phyloP scores from a whole-genome alignment of 495 filamentous ascomycete species.

The Penicillium flavigenum region DNA sequence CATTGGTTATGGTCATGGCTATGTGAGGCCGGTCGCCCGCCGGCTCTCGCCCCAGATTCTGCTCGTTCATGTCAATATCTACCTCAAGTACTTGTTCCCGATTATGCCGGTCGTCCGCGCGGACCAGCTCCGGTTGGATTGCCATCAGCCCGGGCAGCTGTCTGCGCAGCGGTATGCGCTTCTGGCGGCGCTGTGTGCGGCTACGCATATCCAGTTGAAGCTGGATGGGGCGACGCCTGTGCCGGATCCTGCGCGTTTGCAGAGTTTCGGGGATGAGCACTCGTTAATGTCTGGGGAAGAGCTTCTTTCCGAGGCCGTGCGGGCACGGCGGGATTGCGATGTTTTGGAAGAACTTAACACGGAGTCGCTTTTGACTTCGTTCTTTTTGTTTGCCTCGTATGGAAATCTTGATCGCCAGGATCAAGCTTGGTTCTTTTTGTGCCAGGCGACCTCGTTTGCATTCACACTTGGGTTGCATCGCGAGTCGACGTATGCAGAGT shows the following conservation, averaged over 20 bases:
- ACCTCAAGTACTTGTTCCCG: constrained; percentile 67
- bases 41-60: constrained; percentile 40
- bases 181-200: constrained; percentile 74
- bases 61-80: constrained; percentile 46
- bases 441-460: constrained; percentile 59
- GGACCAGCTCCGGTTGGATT: constrained; percentile 64
- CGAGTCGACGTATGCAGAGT: constrained; percentile 49
- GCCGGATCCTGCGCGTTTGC: constrained; percentile 52
- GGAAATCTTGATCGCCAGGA: constrained; percentile 60
- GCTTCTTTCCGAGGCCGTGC: constrained; percentile 71
- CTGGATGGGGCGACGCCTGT: constrained; percentile 53
- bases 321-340: constrained; percentile 72
- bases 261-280: constrained; percentile 52
- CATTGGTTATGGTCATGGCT: constrained; percentile 16
- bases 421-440: constrained; percentile 62
- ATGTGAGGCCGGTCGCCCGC: constrained; percentile 20
- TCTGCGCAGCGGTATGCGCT: constrained; percentile 78
- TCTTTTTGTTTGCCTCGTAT: constrained; percentile 75
- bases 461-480: constrained; percentile 60
- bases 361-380: constrained; percentile 71
- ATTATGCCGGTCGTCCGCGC: constrained; percentile 79
- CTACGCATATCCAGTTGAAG: constrained; percentile 79
- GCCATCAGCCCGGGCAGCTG: constrained; percentile 53
- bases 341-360: constrained; percentile 62
- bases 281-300: constrained; percentile 43